Base-by-base conservation (phyloP, 805 yeast genomes). In the Suhomyces kilbournensis region DNA sequence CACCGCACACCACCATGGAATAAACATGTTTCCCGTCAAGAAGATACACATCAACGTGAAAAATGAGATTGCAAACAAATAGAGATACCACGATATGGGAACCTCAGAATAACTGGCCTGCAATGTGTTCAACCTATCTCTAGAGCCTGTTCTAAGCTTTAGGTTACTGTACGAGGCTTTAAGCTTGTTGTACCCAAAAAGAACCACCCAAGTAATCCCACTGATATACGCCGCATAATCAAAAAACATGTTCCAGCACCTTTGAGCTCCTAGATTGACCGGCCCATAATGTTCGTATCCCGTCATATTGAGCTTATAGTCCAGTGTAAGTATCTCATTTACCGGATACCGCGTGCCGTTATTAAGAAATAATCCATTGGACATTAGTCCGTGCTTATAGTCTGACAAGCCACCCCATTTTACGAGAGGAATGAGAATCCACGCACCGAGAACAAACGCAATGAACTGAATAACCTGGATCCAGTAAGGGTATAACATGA, bases 401-500 rank as follows among this genome's bases (percentile, higher is more conserved):
- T 57, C 46, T 14, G 59, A 69, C 45, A 67, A 52, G 55, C 56
- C 59, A n/a, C 63, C 74, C 77, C 80, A 79, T 53, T 78, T 78
- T 14, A 71, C 79, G 25, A 75, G 58, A 0, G 84, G 84, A 32
- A 79, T 66, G 45, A 77, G 58, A 1, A 75, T 56, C 83, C 83
- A 79, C 20, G 81, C 79, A n/a, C 77, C 71, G 15, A 71, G 14
- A 0, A 67, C 74, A 67, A 77, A 79, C 1, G 78, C 83, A 7
- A 66, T 53, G 59, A 79, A 79, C 56, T 78, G 79, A 44, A 79
- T 68, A 15, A 74, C 74, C 49, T 76, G 80, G 15, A 80, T 75
- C 82, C 82, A 78, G 59, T 78, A 79, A 0, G 83, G 83, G 47
- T 71, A 70, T 56, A 79, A 57, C 81, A 79, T 74, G 43, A 79